Base-by-base conservation (phyloP, 768 basidiomycete species). In the Rhodotorula graminis region DNA sequence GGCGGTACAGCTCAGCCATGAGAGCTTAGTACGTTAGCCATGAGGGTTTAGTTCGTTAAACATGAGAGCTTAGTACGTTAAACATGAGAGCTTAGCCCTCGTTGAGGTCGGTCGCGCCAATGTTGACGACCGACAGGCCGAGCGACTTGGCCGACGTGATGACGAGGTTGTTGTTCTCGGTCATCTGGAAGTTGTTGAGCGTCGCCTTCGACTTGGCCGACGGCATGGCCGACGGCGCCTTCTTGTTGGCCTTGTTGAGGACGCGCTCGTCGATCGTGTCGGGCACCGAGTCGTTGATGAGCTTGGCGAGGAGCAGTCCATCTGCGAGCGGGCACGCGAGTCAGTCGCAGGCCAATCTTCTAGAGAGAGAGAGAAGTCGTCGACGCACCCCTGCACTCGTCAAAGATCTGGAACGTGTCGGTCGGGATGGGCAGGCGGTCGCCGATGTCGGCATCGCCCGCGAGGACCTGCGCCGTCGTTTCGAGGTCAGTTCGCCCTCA, bases 121-220 rank as follows among this genome's bases (percentile, higher is more conserved):
- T 97, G 82, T 99, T 99, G 82, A 99, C 95, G 65, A 97, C 93
- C 4, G 92, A 95, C 80, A 96, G 96, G 50, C 96, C 95, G 76
- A 99, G 98, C 81, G 90, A 94, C 83, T 97, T 97, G 50, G 95
- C 88, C 37, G 96, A 98, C 21, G 92, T 90, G 82, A 99, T 96
- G 79, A 98, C 95, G 79, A 99, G 96, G 82, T 98, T 99, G 85
- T 99, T 98, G 84, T 98, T 98, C 81, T 99, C 96, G 0, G 96
- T 98, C 78, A 97, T 97, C 79, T 99, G 93, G 87, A 99, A 99
- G 0, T 92, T 92, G 80, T 99, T 99, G 60, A 99, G 85, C 16
- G 80, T 76, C 23, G 70, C 53, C 19, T 70, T 23, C 23, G 64
- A 42, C 47, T 65, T 66, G 23, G 75, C 64, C 1, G 71, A n/a